A percentile compares a stretch with the other conserved stretches of the same genome.
These are phyloP conservation scores for Apiospora aurea DNA, from an alignment of 2,329 filamentous ascomycete species.

Conservation along the genomic window DNA sequence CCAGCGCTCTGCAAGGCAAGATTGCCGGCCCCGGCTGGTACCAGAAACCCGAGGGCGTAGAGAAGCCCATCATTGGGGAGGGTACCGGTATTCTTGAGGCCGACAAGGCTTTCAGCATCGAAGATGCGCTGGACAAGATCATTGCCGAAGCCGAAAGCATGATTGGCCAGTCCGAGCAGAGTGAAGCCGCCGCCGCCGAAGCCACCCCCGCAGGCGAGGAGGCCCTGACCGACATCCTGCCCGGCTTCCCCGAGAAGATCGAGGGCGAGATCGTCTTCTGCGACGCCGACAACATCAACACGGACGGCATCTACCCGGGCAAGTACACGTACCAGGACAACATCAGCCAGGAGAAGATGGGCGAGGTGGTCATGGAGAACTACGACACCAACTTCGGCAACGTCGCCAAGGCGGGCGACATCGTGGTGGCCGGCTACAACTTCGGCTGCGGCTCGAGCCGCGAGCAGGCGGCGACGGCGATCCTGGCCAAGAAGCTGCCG, in stretches of 20 bases:
- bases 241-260: slow-evolving; percentile 86
- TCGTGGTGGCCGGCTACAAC: slow-evolving; percentile 86
- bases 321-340: slow-evolving; percentile 94
- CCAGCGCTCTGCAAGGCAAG: slow-evolving; percentile 77
- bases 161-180: slow-evolving; percentile 47
- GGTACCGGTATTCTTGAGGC: slow-evolving; percentile 71
- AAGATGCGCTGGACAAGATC: slow-evolving; percentile 75
- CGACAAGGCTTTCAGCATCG: slow-evolving; percentile 70
- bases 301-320: slow-evolving; percentile 90
- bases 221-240: slow-evolving; percentile 72
- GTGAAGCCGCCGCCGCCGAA: slow-evolving; percentile 36
- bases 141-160: slow-evolving; percentile 72
- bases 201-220: slow-evolving; percentile 38
- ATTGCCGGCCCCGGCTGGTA: slow-evolving; percentile 84
- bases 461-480: slow-evolving; percentile 88
- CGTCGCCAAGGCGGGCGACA: slow-evolving; percentile 73
- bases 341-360: slow-evolving; percentile 80
- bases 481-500: slow-evolving; percentile 80
- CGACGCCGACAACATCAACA: slow-evolving; percentile 80
- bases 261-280: slow-evolving; percentile 88
- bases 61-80: slow-evolving; percentile 74
- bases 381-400: slow-evolving; percentile 78
- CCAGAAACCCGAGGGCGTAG: slow-evolving; percentile 70
- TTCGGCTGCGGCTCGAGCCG: slow-evolving; percentile 84
- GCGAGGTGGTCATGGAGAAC: slow-evolving; percentile 90